Percentiles rank a stretch among this genome's conserved stretches.
phyloP scores from a whole-genome alignment of 169 alveolate genomes.

The Theileria equi region DNA sequence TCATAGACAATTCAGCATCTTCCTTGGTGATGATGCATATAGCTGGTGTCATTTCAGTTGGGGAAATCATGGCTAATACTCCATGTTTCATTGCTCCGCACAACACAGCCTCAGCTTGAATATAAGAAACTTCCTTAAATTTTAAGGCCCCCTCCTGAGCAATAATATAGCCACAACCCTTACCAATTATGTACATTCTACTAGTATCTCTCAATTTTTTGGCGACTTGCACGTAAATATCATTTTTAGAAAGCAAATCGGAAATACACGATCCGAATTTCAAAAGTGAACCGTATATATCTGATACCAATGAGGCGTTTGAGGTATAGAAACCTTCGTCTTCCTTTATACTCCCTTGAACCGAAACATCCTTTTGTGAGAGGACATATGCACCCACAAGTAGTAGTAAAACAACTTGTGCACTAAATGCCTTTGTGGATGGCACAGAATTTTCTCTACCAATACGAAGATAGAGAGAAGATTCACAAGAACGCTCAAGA shows the following conservation, averaged over 20 bases:
- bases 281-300: constrained; percentile 70
- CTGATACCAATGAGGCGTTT: constrained; percentile 52
- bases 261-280: constrained; percentile 59
- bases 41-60: constrained; percentile 79
- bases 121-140: constrained; percentile 92
- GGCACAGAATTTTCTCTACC: constrained; percentile 98
- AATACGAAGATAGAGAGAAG: constrained; percentile 91
- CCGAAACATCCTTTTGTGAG: not conserved
- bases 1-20: constrained; percentile 81
- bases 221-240: constrained; percentile 21
- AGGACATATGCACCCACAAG: constrained; percentile 17
- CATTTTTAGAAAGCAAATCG: not conserved
- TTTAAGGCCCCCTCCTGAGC: constrained; percentile 97
- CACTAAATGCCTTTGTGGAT: constrained; percentile 93
- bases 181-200: constrained; percentile 76
- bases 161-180: constrained; percentile 90
- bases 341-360: not conserved
- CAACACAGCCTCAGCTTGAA: constrained; percentile 94
- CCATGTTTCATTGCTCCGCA: constrained; percentile 96
- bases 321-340: not conserved
- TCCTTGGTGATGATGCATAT: constrained; percentile 87
- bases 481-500: constrained; percentile 80
- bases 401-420: constrained; percentile 68
- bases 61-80: constrained; percentile 90
- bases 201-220: constrained; percentile 3